phyloP scores from a whole-genome alignment of 2,329 filamentous ascomycete species.

The Metarhizium rileyi region DNA sequence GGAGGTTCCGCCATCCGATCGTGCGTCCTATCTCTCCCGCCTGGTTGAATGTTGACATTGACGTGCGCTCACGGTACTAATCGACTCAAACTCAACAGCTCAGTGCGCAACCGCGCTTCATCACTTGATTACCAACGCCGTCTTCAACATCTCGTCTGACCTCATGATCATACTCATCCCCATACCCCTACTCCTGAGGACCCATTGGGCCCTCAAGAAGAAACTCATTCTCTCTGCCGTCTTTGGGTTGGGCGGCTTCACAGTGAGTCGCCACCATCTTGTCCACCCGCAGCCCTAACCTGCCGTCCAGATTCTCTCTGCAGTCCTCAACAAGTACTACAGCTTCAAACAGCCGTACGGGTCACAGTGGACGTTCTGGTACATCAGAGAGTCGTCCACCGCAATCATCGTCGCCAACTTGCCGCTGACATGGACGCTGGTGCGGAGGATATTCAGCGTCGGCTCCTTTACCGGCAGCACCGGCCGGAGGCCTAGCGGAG shows the following conservation, averaged over 20 bases:
- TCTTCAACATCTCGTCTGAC: conserved; percentile 51
- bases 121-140: conserved; percentile 47
- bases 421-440: conserved; percentile 31
- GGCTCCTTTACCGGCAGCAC: conserved; percentile 12
- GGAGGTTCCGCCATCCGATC: conserved; percentile 41
- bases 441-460: conserved; percentile 25
- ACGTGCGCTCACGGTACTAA: neutral
- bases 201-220: conserved; percentile 38
- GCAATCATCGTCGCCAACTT: conserved; percentile 33
- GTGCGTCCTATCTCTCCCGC: conserved; percentile 16
- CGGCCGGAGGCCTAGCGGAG: neutral
- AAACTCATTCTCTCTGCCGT: conserved; percentile 40
- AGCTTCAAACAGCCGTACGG: conserved; percentile 29
- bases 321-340: conserved; percentile 37
- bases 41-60: neutral
- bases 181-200: conserved; percentile 40
- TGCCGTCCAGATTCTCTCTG: conserved; percentile 32
- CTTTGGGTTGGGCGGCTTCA: conserved; percentile 36
- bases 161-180: conserved; percentile 48
- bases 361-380: conserved; percentile 31
- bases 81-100: conserved; percentile 17
- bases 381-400: conserved; percentile 34
- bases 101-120: conserved; percentile 48
- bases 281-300: too few species aligned
- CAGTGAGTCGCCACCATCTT: too few species aligned